Base-by-base conservation (phyloP, 192 early-diverging fungal species). In the Entomortierella parvispora region DNA sequence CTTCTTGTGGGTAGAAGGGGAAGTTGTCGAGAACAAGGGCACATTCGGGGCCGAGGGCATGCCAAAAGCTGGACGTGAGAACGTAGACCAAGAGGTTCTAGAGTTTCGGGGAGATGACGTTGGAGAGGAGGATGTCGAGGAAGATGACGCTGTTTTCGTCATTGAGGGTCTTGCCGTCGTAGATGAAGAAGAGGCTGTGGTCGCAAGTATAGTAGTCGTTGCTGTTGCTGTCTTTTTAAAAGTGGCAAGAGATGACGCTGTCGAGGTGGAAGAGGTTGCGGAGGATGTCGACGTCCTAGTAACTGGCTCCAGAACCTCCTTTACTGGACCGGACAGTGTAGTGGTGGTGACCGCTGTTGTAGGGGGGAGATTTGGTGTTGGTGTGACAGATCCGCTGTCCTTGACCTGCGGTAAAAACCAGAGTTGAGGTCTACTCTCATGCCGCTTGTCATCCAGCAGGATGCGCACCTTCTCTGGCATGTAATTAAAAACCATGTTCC, bases 401-500 rank as follows among this genome's bases (percentile, higher is more conserved):
- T 68, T 62, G 20, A 53, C 61, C 12, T 58, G 66, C 6, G 74
- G 74, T 3, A 77, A 33, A n/a, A 68, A 77, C 74, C 61, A 68
- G 1, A 77, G 55, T 45, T 77, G 74, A 20, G 74, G 74, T 33
- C 74, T 58, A 22, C 64, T 62, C 15, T 77, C 74, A 12, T 77
- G 53, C 29, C 74, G 45, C 43, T 77, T 77, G 42, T 77, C 74
- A 7, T 77, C 74, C 40, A 64, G 7, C 28, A 68, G 32, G n/a
- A 64, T 47, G 47, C 74, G 65, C 14, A 68, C 59, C 26, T 68
- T 77, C 15, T 77, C 74, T 2, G 74, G 74, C 74, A 77, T 77
- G 46, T 77, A 77, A 23, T 77, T 77, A 33, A 77, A 77, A 0
- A 77, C 61, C 2, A 77, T 55, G 17, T 59, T 77, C 10, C 74